Evolutionary conservation across 345 rosid genomes (phyloP), one percentile per base, ranked within the genome.

Genomic region (Camelina sativa): DNA sequence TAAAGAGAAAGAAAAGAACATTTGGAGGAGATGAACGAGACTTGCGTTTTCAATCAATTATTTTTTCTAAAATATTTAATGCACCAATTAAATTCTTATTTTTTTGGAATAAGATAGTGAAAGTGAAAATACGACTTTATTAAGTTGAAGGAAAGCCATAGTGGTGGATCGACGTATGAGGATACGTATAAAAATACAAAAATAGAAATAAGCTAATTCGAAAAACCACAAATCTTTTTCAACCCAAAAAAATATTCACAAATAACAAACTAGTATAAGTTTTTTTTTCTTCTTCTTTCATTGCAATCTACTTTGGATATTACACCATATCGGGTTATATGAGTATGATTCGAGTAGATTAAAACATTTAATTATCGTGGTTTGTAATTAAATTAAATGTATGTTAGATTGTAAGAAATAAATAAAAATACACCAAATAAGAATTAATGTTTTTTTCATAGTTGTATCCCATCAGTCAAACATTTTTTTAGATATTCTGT

Each of bases 1-100:
- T 17, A 30, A 70, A 28, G 47, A 25, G 1, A 28, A 30, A 41
- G 16, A 13, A 2, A 9, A 15, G 17, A 67, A 67, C 2, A 50
- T 55, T 65, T 47, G 65, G 66, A 62, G 71, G 32, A 48, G 61
- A 76, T 63, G 71, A 76, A 70, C 43, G 53, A 63, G 41, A 9
- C 41, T 38, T 38, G 12, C 41, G 41, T 40, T 40, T 40, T 40
- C 43, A 10, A 40, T 38, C 41, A 38, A 38, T 10, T 10, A 10
- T 38, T 10, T 38, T 38, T 9, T 38, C 3, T 8, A 34, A 37
- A 37, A 8, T 38, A 40, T 10, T 43, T 28, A 43, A 43, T 13
- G 47, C 47, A 43, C n/a, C 35, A 34, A 34, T 34, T 34, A 44
- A 44, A 44, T 5, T 44, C 48, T 8, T 40, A 44, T 44, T 57